Evolutionary conservation across 129 eudicot genomes (phyloP), one percentile per base, ranked within the genome.

Genomic region (Flaveria trinervia): DNA sequence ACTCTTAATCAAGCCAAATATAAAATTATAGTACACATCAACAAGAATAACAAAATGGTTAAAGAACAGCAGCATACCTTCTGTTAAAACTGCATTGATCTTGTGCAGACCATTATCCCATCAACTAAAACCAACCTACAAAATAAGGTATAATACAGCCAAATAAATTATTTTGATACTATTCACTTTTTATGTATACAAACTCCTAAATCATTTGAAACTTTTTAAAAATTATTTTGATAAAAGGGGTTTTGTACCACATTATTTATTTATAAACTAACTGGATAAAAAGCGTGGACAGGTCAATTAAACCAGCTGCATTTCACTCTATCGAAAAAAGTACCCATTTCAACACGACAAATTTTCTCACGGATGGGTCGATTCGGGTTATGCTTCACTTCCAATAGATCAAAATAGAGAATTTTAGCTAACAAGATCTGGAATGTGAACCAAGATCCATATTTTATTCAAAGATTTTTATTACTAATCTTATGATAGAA

Each of bases 61-160:
- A 60, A 56, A 74, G 59, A 54, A 81, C 83, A 83, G 69, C 77
- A 83, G 51, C 64, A 81, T 78, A 81, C 88, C 88, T 78, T 85
- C 83, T 64, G 45, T 64, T 64, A 64, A 65, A 64, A 70, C 84
- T 75, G 62, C 80, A 56, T 65, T 70, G 59, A 54, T 76, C 86
- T 72, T 26, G 73, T 43, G 55, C 54, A 68, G 57, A 33, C 70
- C 82, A 62, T 75, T 18, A 41, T 60, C 74, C 65, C 55, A 41
- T 71, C 16, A 33, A 68, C 56, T 64, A 72, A 66, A 80, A 65
- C 65, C 73, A 77, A 76, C 80, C 94, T 87, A 72, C 72, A 62
- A 70, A 68, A 45, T 17, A 65, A n/a, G 13, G 68, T 0, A 25
- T 7, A 43, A 73, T 55, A 12, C 25, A 7, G 20, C 77, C 83